Conservation (phyloP, 179 eudicot genomes). For the Corrigiola litoralis region DNA sequence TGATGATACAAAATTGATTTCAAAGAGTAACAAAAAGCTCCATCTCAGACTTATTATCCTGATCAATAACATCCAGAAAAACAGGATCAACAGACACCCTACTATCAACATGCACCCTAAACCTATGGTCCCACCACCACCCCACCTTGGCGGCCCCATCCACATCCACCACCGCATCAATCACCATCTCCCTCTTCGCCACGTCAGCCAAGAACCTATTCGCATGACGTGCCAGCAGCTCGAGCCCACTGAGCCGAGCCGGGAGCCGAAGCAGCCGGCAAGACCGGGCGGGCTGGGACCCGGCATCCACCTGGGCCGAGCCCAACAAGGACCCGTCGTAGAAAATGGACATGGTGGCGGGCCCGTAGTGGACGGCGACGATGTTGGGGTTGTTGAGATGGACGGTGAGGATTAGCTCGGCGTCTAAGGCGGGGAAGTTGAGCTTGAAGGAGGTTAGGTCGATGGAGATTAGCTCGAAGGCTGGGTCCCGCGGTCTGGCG, state of each 20-base stretch:
- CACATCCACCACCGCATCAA: slow-evolving; percentile 62
- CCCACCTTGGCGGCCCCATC: slow-evolving; percentile 56
- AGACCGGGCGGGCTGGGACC: slow-evolving; percentile 58
- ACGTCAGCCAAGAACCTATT: slow-evolving; percentile 50
- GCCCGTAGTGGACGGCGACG: slow-evolving; percentile 49
- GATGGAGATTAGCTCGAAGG: slow-evolving; percentile 59
- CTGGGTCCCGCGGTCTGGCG: slow-evolving; percentile 53
- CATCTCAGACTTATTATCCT: slow-evolving; percentile 57
- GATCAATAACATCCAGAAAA: slow-evolving; percentile 69
- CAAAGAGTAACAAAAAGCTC: slow-evolving; percentile 29
- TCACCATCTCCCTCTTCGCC: slow-evolving; percentile 60
- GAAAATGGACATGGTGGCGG: slow-evolving; percentile 60
- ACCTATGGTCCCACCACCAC: slow-evolving; percentile 68
- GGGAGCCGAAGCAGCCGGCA: slow-evolving; percentile 55
- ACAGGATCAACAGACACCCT: slow-evolving; percentile 73
- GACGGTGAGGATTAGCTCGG: slow-evolving; percentile 66
- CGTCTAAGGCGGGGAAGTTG: slow-evolving; percentile 56
- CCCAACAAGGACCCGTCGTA: slow-evolving; percentile 69
- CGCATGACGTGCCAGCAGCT: slow-evolving; percentile 53
- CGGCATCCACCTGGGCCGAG: slow-evolving; percentile 55
- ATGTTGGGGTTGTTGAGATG: slow-evolving; percentile 83
- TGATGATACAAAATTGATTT: not conserved
- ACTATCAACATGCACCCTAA: slow-evolving; percentile 71
- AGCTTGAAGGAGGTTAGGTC: slow-evolving; percentile 61
- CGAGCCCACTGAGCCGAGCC: slow-evolving; percentile 61